Conservation (phyloP, 345 rosid species). For the Streptanthus diversifolius region DNA sequence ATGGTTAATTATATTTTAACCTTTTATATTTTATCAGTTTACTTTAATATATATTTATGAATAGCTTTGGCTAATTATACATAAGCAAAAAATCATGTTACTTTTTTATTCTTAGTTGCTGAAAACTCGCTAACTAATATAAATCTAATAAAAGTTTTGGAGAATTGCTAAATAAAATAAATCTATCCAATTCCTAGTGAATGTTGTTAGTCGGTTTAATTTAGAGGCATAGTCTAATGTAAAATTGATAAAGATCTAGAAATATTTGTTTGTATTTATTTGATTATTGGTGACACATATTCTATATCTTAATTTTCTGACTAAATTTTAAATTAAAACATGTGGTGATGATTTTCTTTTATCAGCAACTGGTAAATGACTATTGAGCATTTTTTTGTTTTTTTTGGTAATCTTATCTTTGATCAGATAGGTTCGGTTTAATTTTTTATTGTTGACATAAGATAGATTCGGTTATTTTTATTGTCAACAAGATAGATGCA, state of each 20-base stretch:
- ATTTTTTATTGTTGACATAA: background rate
- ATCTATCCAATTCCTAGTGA: too few species aligned
- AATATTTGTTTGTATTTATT: background rate
- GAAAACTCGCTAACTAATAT: background rate
- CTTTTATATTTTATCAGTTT: background rate
- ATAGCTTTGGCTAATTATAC: background rate
- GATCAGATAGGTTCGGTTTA: background rate
- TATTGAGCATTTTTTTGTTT: background rate
- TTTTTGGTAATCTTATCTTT: background rate
- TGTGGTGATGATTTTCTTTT: background rate
- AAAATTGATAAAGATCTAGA: background rate
- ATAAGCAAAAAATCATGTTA: background rate
- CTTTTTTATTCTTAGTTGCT: background rate
- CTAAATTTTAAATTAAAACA: background rate
- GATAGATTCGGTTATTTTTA: too few species aligned
- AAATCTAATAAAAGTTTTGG: background rate
- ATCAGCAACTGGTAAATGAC: background rate
- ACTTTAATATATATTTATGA: background rate
- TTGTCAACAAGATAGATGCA: background rate
- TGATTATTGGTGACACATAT: background rate
- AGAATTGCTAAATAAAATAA: too few species aligned
- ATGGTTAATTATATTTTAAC: background rate
- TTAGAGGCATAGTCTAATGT: background rate
- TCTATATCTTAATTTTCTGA: background rate
- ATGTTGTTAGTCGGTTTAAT: background rate